Percentiles rank a stretch among this genome's conserved stretches.
These are phyloP conservation scores for Gentiana straminea DNA, from an alignment of 257 asterid species.

Conservation along the genomic window DNA sequence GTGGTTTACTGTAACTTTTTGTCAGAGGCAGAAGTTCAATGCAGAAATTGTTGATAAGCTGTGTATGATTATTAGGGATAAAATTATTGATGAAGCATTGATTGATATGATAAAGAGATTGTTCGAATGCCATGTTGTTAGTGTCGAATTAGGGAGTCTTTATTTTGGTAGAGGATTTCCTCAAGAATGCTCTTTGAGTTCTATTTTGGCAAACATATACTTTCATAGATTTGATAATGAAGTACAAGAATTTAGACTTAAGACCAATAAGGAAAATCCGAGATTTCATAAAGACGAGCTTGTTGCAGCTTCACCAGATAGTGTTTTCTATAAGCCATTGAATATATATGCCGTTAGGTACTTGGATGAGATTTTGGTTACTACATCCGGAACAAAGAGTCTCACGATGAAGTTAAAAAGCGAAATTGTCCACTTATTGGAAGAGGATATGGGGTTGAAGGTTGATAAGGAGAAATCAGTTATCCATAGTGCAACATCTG, in stretches of 20 bases:
- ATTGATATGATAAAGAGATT: constrained; percentile 40
- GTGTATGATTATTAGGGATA: constrained; percentile 46
- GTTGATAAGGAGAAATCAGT: constrained; percentile 49
- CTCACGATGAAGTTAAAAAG: constrained; percentile 61
- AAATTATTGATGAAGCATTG: constrained; percentile 48
- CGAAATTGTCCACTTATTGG: constrained; percentile 34
- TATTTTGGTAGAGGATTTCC: constrained; percentile 70
- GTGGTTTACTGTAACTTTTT: constrained; percentile 76
- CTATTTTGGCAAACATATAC: constrained; percentile 64
- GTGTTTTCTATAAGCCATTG: constrained; percentile 55
- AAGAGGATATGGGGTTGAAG: constrained; percentile 38
- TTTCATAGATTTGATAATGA: constrained; percentile 53
- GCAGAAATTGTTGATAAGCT: constrained; percentile 43
- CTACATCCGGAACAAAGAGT: constrained; percentile 69
- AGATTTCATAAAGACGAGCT: constrained; percentile 35
- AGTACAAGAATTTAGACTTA: constrained; percentile 52
- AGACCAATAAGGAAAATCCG: constrained; percentile 35
- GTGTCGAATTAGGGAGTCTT: constrained; percentile 38
- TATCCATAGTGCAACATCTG: constrained; percentile 77
- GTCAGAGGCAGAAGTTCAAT: constrained; percentile 23
- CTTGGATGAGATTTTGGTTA: constrained; percentile 69
- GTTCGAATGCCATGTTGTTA: constrained; percentile 31
- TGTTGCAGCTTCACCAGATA: constrained; percentile 13
- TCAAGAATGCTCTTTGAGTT: constrained; percentile 67
- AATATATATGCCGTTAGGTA: constrained; percentile 73